These are phyloP conservation scores for Ustilago nuda DNA, from an alignment of 1,284 basidiomycete genomes.

Conservation along the genomic window DNA sequence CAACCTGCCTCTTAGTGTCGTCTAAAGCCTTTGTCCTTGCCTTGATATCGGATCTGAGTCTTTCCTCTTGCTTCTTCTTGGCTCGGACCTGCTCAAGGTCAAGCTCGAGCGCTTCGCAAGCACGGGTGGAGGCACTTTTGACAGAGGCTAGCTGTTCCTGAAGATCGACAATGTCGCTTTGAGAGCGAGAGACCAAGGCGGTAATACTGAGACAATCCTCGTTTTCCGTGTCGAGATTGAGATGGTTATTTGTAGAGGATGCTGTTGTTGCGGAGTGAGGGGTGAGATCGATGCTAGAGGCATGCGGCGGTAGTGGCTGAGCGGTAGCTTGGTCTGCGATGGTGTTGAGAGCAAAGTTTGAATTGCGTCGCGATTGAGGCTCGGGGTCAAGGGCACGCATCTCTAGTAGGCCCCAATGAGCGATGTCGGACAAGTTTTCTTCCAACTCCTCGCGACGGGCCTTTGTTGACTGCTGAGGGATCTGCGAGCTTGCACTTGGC, in stretches of 20 bases:
- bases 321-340: constrained; percentile 5
- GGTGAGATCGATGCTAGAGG: constrained; percentile 5
- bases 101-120: constrained; percentile 74
- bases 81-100: constrained; percentile 81
- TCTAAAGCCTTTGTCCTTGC: constrained; percentile 83
- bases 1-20: constrained; percentile 85
- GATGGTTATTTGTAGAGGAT: constrained; percentile 7
- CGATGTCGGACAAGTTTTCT: constrained; percentile 76
- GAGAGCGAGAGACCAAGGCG: constrained; percentile 29
- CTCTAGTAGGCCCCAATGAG: constrained; percentile 76
- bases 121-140: constrained; percentile 74
- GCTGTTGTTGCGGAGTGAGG: constrained; percentile 6
- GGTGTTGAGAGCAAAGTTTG: constrained; percentile 22
- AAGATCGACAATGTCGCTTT: constrained; percentile 71
- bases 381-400: constrained; percentile 51
- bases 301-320: constrained; percentile 9
- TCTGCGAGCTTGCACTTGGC: constrained; percentile 72
- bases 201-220: constrained; percentile 35
- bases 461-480: constrained; percentile 73
- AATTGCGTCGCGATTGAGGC: constrained; percentile 26
- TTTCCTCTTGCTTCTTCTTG: constrained; percentile 85
- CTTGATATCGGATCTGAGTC: constrained; percentile 81
- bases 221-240: constrained; percentile 7
- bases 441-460: constrained; percentile 71
- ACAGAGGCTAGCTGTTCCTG: constrained; percentile 81